phyloP scores from a whole-genome alignment of 805 yeast genomes.

The Zygoascus biomembranicola region DNA sequence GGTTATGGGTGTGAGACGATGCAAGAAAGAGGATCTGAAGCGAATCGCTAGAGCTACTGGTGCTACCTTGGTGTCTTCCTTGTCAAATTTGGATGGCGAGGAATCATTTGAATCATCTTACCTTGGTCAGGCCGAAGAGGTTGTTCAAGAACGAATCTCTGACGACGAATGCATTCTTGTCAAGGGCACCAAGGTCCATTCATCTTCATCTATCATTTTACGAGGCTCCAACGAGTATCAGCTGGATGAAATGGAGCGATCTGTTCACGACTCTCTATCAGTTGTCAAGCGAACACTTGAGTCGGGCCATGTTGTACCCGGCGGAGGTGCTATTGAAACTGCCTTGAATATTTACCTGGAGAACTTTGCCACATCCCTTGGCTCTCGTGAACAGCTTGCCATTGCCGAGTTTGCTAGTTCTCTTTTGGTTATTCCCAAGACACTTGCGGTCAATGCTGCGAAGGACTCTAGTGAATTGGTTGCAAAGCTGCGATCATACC shows the following conservation, averaged over 20 bases:
- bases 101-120: slow-evolving; percentile 80
- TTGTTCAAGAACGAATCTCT: slow-evolving; percentile 79
- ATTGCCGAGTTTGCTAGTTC: slow-evolving; percentile 96
- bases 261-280: slow-evolving; percentile 85
- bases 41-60: slow-evolving; percentile 98
- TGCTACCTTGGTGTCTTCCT: slow-evolving; percentile 76
- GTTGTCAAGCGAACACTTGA: slow-evolving; percentile 95
- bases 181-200: slow-evolving; percentile 84
- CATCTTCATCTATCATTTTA: slow-evolving; percentile 82
- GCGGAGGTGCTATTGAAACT: slow-evolving; percentile 99
- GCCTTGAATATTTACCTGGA: slow-evolving; percentile 92
- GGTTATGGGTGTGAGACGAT: slow-evolving; percentile 93
- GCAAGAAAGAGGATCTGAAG: slow-evolving; percentile 92
- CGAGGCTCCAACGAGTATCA: slow-evolving; percentile 94
- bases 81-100: slow-evolving; percentile 94
- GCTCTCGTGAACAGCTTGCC: slow-evolving; percentile 95
- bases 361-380: slow-evolving; percentile 95
- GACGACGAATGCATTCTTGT: slow-evolving; percentile 95
- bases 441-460: slow-evolving; percentile 94
- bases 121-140: slow-evolving; percentile 86
- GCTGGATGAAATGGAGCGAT: slow-evolving; percentile 97
- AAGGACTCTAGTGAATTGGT: slow-evolving; percentile 92
- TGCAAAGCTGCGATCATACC: slow-evolving; percentile 92
- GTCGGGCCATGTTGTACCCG: slow-evolving; percentile 91
- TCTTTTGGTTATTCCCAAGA: slow-evolving; percentile 86